A percentile compares a stretch with the other conserved stretches of the same genome.
Evolutionary conservation across 2,329 filamentous ascomycete species (phyloP).

Genomic region (Claviceps quebecensis): DNA sequence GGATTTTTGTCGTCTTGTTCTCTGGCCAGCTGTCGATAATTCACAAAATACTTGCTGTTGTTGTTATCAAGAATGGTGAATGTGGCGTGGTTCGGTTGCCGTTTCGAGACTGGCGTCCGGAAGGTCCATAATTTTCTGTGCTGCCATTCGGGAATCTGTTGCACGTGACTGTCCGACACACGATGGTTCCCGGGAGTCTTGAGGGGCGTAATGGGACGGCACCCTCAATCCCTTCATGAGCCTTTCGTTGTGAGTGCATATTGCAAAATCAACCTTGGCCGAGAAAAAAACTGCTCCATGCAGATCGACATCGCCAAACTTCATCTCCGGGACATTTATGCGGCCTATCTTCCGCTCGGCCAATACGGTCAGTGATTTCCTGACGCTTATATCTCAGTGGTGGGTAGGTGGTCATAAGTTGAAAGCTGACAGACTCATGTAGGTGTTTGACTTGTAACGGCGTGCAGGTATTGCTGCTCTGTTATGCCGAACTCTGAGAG

Average conservation of each 20-base stretch:
- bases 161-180: conserved; percentile 12
- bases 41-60: neutral
- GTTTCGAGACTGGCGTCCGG: conserved; percentile 4
- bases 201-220: conserved; percentile 13
- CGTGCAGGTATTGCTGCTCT: neutral
- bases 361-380: conserved; percentile 8
- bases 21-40: neutral
- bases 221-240: conserved; percentile 12
- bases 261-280: conserved; percentile 7
- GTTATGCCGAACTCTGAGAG: conserved; percentile 1
- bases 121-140: conserved; percentile 8
- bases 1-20: neutral
- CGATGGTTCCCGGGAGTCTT: conserved; percentile 9
- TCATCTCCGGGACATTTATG: neutral
- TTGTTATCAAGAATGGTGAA: neutral
- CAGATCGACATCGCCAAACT: neutral
- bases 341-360: neutral
- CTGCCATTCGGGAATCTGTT: conserved; percentile 2
- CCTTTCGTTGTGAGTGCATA: conserved; percentile 10
- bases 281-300: neutral
- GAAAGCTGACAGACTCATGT: conserved; percentile 5
- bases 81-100: neutral
- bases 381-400: conserved; percentile 7
- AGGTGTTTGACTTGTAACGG: conserved; percentile 1
- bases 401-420: conserved; percentile 1